Conservation (phyloP, 495 filamentous ascomycete genomes). For the Penicillium subrubescens region DNA sequence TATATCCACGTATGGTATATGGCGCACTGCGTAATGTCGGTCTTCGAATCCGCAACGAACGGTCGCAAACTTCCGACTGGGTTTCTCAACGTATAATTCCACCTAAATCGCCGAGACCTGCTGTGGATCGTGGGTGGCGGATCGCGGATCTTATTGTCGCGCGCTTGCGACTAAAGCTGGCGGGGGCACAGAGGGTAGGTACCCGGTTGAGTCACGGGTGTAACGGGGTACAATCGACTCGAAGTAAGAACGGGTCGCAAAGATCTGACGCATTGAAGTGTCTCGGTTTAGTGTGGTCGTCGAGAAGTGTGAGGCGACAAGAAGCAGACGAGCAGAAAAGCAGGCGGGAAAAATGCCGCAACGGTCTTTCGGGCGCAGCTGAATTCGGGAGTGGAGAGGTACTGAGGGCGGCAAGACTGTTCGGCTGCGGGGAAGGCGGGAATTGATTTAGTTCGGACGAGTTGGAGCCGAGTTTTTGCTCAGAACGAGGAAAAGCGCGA, state of each 20-base stretch:
- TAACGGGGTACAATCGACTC: slow-evolving; percentile 33
- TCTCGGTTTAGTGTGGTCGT: slow-evolving; percentile 2
- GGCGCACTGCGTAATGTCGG: slow-evolving; percentile 14
- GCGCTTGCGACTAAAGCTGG: slow-evolving; percentile 28
- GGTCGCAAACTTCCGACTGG: slow-evolving; percentile 11
- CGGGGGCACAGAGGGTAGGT: slow-evolving; percentile 21
- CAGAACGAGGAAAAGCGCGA: not conserved
- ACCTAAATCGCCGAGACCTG: slow-evolving; percentile 1
- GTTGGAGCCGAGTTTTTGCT: not conserved
- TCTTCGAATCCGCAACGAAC: not conserved
- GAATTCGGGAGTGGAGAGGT: slow-evolving; percentile 29
- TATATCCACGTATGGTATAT: slow-evolving; percentile 23
- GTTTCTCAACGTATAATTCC: not conserved
- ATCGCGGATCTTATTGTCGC: slow-evolving; percentile 24
- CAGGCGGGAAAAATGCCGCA: slow-evolving; percentile 29
- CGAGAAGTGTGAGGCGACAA: slow-evolving; percentile 17
- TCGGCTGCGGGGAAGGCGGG: slow-evolving; percentile 32
- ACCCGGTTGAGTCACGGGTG: slow-evolving; percentile 26
- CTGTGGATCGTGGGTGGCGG: slow-evolving; percentile 1
- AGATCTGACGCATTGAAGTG: slow-evolving; percentile 33
- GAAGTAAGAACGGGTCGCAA: slow-evolving; percentile 13
- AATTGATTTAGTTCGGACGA: slow-evolving; percentile 12
- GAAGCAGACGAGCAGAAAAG: slow-evolving; percentile 2
- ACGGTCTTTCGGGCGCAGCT: slow-evolving; percentile 25
- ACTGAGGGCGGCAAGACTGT: slow-evolving; percentile 11